Evolutionary conservation across 2,329 filamentous ascomycete species (phyloP), one percentile per base, ranked within the genome.

Genomic region (Didymella lethalis): DNA sequence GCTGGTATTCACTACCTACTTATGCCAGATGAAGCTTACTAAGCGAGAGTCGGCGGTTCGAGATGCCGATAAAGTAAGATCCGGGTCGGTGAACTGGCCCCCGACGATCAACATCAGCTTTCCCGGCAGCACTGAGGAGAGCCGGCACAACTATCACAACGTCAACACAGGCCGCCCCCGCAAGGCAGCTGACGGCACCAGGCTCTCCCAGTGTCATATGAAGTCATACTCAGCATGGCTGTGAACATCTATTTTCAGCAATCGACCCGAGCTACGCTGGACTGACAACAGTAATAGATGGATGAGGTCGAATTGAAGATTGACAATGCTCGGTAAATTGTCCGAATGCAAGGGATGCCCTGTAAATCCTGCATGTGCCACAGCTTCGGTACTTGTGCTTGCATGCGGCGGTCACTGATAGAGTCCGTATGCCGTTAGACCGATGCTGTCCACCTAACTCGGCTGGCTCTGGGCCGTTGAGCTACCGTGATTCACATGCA

Each of bases 101-200:
- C 53, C 49, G 32, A 49, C 16, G 50, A 59, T 59, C 50, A 59
- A 59, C 57, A 53, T 60, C 57, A 46, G 53, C 45, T 40, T 20
- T 41, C 32, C 41, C 57, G 57, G 57, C 52, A 53, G 50, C 56
- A 49, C 20, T 54, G 57, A 52, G 57, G 57, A 60, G 57, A 60
- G 48, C 57, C 57, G 57, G 32, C 38, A 53, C 44, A 29, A 56
- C 52, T 31, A 48, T 36, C 23, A 55, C 52, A 60, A 53, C 53
- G 57, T 56, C 57, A 53, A 60, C 52, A 56, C 48, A 60, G 32
- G 48, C 23, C n/a, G 26, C 32, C 44, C 32, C 31, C 10, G 34
- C 44, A 49, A 52, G 28, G 28, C 46, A 49, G 56, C 56, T 59
- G 47, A 59, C 47, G 23, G 47, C 16, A 47, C 11, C 28, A 54